Conservation (phyloP, 768 basidiomycete genomes). For the Candolleomyces eurysporus region DNA sequence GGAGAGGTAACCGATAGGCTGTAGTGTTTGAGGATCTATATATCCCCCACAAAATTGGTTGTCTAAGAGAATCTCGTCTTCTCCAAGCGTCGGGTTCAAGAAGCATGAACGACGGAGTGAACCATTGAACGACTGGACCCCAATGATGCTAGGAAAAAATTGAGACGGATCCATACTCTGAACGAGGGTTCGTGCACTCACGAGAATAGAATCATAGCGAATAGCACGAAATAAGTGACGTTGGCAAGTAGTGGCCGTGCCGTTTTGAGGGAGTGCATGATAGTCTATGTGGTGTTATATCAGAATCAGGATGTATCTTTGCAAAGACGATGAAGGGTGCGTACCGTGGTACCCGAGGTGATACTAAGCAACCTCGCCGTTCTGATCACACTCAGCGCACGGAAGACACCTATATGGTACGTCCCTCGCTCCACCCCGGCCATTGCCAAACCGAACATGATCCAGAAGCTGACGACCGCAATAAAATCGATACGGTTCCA, state of each 20-base stretch:
- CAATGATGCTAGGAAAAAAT: constrained; percentile 63
- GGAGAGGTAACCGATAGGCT: constrained; percentile 35
- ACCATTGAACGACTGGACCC: constrained; percentile 91
- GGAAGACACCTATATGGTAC: constrained; percentile 81
- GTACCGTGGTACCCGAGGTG: constrained; percentile 87
- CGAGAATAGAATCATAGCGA: constrained; percentile 89
- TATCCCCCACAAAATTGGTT: constrained; percentile 78
- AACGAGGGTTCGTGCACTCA: constrained; percentile 34
- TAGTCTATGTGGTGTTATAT: constrained; percentile 41
- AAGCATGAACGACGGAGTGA: constrained; percentile 69
- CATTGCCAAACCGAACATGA: constrained; percentile 70
- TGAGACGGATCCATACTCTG: constrained; percentile 1
- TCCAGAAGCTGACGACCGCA: constrained; percentile 86
- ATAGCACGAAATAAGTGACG: constrained; percentile 88
- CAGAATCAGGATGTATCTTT: too few species aligned
- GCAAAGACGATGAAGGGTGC: constrained; percentile 21
- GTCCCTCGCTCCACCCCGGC: constrained; percentile 62
- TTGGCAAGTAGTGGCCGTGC: constrained; percentile 87
- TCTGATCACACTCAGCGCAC: constrained; percentile 84
- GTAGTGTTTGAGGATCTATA: constrained; percentile 58
- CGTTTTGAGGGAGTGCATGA: constrained; percentile 89
- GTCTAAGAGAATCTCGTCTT: constrained; percentile 41
- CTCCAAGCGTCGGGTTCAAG: constrained; percentile 54
- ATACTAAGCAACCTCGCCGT: constrained; percentile 81
- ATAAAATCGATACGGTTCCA: constrained; percentile 91